Conservation (phyloP, 2,329 filamentous ascomycete genomes). For the Pseudopyricularia cyperi region DNA sequence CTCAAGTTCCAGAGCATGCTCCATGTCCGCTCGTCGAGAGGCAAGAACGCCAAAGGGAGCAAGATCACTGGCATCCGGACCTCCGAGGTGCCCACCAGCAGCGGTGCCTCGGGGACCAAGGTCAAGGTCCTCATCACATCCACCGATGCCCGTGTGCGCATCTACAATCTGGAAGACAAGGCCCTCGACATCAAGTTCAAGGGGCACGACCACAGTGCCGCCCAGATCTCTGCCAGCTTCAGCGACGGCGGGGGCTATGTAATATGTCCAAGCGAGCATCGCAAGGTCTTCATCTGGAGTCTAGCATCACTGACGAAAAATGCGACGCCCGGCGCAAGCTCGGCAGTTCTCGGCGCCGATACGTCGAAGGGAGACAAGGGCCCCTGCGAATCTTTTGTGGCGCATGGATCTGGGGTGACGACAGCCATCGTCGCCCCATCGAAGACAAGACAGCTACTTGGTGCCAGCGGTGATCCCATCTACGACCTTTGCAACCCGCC, state of each 20-base stretch:
- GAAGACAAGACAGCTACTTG: conserved; percentile 63
- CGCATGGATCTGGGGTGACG: conserved; percentile 78
- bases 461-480: conserved; percentile 77
- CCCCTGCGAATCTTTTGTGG: conserved; percentile 80
- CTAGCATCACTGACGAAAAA: conserved; percentile 22
- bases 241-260: conserved; percentile 79
- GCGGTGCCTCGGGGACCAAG: conserved; percentile 9
- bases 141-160: conserved; percentile 82
- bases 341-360: not conserved
- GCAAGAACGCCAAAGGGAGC: conserved; percentile 89
- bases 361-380: conserved; percentile 52
- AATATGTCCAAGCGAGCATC: conserved; percentile 86
- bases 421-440: conserved; percentile 77
- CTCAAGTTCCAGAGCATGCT: conserved; percentile 75
- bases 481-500: conserved; percentile 95
- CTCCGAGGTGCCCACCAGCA: conserved; percentile 5
- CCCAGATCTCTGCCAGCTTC: conserved; percentile 81
- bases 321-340: not conserved
- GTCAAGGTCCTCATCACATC: conserved; percentile 80
- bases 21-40: conserved; percentile 82
- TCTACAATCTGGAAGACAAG: conserved; percentile 82
- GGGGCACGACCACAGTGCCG: conserved; percentile 79
- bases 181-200: conserved; percentile 79
- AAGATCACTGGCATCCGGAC: conserved; percentile 94
- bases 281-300: conserved; percentile 83